phyloP scores from a whole-genome alignment of 345 rosid genomes.

The Brassica rapa region DNA sequence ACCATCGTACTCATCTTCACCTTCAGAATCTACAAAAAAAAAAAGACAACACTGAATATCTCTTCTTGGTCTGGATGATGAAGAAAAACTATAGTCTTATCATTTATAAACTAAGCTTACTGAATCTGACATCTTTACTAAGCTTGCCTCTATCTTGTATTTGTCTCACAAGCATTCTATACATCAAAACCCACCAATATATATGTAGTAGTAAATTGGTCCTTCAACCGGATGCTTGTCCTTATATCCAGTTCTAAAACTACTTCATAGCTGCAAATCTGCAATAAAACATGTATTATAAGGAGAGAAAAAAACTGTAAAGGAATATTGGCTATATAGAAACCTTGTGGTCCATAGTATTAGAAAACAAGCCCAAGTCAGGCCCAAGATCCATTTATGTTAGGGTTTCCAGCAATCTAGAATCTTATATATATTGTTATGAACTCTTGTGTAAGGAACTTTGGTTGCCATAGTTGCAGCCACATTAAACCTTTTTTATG shows the following conservation, averaged over 20 bases:
- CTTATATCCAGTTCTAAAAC: slow-evolving; percentile 50
- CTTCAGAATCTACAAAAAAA: slow-evolving; percentile 33
- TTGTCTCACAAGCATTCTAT: slow-evolving; percentile 60
- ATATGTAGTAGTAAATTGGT: slow-evolving; percentile 57
- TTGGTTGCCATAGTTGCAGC: too few species aligned
- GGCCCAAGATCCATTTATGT: too few species aligned
- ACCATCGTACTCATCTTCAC: slow-evolving; percentile 60
- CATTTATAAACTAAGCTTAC: slow-evolving; percentile 35
- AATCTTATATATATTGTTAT: too few species aligned
- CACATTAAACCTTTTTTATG: too few species aligned
- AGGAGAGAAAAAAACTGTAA: not conserved
- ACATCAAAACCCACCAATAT: slow-evolving; percentile 79
- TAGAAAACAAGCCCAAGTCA: too few species aligned
- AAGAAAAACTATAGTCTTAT: not conserved
- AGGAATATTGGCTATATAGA: not conserved
- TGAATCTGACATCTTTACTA: slow-evolving; percentile 71
- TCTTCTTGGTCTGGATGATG: not conserved
- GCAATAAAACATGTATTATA: not conserved
- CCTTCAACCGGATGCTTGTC: slow-evolving; percentile 54
- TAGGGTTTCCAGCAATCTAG: too few species aligned
- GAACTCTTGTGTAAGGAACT: too few species aligned
- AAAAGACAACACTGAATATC: not conserved
- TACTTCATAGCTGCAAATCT: slow-evolving; percentile 64
- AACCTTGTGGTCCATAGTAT: slow-evolving; percentile 59
- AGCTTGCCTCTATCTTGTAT: slow-evolving; percentile 61